These are phyloP conservation scores for Microdochium paspali DNA, from an alignment of 2,329 filamentous ascomycete species.

Conservation along the genomic window DNA sequence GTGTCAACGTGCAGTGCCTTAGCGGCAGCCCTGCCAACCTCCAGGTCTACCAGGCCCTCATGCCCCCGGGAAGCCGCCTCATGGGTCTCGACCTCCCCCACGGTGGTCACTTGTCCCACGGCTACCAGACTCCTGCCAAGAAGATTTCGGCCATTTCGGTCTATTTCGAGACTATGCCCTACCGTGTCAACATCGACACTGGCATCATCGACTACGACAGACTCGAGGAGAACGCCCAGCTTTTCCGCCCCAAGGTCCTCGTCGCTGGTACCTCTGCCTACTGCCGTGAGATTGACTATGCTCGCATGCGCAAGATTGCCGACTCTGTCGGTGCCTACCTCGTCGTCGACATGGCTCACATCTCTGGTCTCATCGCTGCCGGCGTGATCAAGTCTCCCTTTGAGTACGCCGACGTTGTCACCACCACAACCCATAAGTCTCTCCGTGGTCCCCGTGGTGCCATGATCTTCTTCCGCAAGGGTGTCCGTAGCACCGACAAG, in stretches of 20 bases:
- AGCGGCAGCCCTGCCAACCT: conserved; percentile 92
- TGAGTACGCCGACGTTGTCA: conserved; percentile 87
- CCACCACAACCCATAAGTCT: conserved; percentile 98
- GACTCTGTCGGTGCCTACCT: conserved; percentile 92
- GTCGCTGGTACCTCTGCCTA: conserved; percentile 96
- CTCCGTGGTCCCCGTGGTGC: conserved; percentile 93
- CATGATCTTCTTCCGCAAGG: conserved; percentile 99
- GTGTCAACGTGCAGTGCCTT: conserved; percentile 95
- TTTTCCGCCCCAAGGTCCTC: conserved; percentile 94
- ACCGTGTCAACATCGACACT: conserved; percentile 80
- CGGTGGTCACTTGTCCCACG: conserved; percentile 90
- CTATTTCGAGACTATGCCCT: conserved; percentile 98
- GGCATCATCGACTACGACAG: conserved; percentile 96
- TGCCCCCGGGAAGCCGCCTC: conserved; percentile 88
- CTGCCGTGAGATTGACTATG: conserved; percentile 96
- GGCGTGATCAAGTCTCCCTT: conserved; percentile 93
- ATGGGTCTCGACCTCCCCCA: conserved; percentile 96
- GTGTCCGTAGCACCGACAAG: conserved; percentile 86
- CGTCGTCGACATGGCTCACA: conserved; percentile 96
- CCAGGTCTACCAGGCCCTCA: conserved; percentile 95
- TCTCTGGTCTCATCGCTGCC: conserved; percentile 89
- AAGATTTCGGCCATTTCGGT: conserved; percentile 98
- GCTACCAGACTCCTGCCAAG: conserved; percentile 90
- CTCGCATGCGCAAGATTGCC: conserved; percentile 90
- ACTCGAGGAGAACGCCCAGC: conserved; percentile 78